Evolutionary conservation across 441 rosid genomes (phyloP).

Genomic region (Theobroma grandiflorum): DNA sequence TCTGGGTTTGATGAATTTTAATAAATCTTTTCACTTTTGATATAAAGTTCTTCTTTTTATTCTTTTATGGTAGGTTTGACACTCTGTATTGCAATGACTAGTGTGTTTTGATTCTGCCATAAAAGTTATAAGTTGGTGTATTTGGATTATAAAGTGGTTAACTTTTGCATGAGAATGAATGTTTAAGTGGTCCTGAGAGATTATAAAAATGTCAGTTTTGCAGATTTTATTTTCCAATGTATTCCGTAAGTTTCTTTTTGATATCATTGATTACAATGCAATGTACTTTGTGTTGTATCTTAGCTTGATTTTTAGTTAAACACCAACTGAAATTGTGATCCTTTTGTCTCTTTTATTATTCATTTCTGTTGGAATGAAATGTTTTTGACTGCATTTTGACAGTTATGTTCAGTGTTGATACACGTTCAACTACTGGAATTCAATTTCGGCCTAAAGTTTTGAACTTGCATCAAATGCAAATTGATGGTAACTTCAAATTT

Average conservation of each 20-base stretch:
- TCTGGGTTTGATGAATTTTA: slow-evolving; percentile 11
- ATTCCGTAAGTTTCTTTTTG: background rate
- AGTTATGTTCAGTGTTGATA: slow-evolving; percentile 12
- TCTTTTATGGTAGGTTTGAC: background rate
- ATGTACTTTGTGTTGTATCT: background rate
- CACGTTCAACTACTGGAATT: slow-evolving; percentile 45
- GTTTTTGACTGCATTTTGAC: background rate
- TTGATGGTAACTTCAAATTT: slow-evolving; percentile 43
- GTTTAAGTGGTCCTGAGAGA: background rate
- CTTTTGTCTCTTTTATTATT: background rate
- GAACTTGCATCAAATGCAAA: slow-evolving; percentile 30
- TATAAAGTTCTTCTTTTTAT: background rate
- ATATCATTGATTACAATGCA: background rate
- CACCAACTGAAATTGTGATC: background rate
- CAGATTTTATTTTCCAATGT: background rate
- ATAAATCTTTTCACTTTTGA: background rate
- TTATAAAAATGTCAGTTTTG: background rate
- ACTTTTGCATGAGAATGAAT: background rate
- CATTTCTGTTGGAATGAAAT: background rate
- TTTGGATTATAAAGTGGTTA: background rate
- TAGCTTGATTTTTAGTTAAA: background rate
- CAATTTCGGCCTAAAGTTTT: slow-evolving; percentile 42
- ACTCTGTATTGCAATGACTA: background rate
- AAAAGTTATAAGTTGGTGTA: background rate
- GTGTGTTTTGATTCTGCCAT: background rate